Conservation (phyloP, 1,139 yeast genomes). For the Suhomyces taliae region DNA sequence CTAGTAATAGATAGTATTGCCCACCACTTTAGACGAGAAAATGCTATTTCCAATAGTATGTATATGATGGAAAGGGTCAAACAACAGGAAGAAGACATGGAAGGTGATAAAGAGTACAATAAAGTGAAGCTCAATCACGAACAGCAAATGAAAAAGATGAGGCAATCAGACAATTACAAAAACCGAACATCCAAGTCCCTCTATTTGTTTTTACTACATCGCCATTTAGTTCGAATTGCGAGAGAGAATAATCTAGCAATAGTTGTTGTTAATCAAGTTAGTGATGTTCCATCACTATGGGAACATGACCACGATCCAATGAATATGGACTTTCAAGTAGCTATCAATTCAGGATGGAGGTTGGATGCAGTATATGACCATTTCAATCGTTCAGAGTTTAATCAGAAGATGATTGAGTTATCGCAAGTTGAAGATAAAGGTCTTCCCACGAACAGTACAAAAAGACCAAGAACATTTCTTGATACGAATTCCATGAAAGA, state of each 20-base stretch:
- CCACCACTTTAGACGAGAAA: conserved; percentile 75
- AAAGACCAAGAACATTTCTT: background rate
- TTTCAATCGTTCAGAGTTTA: background rate
- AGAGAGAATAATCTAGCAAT: conserved; percentile 53
- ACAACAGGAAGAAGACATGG: conserved; percentile 23
- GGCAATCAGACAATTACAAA: conserved; percentile 30
- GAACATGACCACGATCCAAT: conserved; percentile 36
- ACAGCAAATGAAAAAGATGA: conserved; percentile 28
- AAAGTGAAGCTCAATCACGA: conserved; percentile 28
- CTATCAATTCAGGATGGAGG: conserved; percentile 80
- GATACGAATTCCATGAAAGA: too few species aligned
- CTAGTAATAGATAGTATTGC: conserved; percentile 78
- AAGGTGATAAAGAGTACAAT: conserved; percentile 17
- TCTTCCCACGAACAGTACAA: background rate
- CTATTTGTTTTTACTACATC: conserved; percentile 47
- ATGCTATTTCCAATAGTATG: conserved; percentile 34
- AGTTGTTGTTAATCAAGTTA: conserved; percentile 78
- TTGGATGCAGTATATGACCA: conserved; percentile 27
- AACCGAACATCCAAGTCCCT: conserved; percentile 36
- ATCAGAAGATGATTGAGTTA: background rate
- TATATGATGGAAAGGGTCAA: conserved; percentile 25
- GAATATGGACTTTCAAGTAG: conserved; percentile 65
- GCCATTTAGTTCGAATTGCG: conserved; percentile 54
- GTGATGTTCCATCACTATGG: conserved; percentile 39
- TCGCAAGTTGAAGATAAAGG: too few species aligned